A percentile compares a stretch with the other conserved stretches of the same genome.
phyloP scores from a whole-genome alignment of 164 flowering plant genomes.

The Liriodendron chinense region DNA sequence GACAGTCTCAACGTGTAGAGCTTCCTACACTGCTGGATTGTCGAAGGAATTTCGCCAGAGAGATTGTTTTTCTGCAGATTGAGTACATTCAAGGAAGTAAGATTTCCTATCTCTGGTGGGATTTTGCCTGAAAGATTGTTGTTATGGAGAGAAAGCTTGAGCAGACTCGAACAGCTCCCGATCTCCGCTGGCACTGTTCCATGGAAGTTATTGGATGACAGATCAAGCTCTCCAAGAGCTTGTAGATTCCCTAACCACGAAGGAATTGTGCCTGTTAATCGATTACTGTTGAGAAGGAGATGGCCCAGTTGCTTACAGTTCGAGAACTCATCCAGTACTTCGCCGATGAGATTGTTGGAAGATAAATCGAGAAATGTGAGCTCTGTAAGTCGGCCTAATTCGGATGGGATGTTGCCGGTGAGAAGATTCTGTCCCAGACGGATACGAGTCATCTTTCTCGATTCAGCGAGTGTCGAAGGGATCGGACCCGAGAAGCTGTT shows the following conservation, averaged over 20 bases:
- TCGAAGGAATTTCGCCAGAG: constrained; percentile 68
- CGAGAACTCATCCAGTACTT: constrained; percentile 40
- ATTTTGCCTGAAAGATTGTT: constrained; percentile 69
- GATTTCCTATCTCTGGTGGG: constrained; percentile 72
- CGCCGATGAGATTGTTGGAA: constrained; percentile 57
- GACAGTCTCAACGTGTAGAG: constrained; percentile 76
- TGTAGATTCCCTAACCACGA: constrained; percentile 62
- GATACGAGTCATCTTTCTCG: constrained; percentile 55
- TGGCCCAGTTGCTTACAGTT: constrained; percentile 51
- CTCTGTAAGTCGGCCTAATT: constrained; percentile 52
- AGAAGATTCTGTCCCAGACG: constrained; percentile 74
- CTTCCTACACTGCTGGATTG: constrained; percentile 65
- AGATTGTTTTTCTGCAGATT: constrained; percentile 65
- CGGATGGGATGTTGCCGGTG: constrained; percentile 51
- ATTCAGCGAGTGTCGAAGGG: constrained; percentile 51
- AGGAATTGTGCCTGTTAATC: constrained; percentile 52
- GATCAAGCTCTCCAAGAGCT: constrained; percentile 74
- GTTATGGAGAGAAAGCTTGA: constrained; percentile 64
- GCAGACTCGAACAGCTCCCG: constrained; percentile 60
- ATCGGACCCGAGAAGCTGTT: constrained; percentile 80
- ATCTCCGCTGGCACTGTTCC: constrained; percentile 64
- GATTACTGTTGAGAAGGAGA: constrained; percentile 56
- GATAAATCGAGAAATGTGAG: constrained; percentile 79
- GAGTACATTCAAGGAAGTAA: constrained; percentile 67
- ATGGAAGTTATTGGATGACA: constrained; percentile 64